Evolutionary conservation across 2,329 filamentous ascomycete species (phyloP).

Genomic region (Neofusicoccum umdonicola): DNA sequence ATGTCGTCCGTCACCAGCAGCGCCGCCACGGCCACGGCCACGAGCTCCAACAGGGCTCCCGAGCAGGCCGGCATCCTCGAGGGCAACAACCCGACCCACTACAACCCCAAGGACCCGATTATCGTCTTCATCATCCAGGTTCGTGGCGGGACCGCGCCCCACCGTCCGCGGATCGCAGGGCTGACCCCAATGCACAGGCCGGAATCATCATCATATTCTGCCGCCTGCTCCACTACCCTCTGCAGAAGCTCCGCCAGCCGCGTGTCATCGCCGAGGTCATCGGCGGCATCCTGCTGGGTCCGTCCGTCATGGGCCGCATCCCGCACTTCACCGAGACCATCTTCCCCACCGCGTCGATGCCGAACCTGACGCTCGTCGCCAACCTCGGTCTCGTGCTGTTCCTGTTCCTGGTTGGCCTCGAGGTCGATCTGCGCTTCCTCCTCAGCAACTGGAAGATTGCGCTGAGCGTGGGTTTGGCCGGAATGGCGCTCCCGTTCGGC

Average conservation of each 20-base stretch:
- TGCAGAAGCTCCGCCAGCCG: conserved; percentile 74
- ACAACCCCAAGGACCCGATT: conserved; percentile 69
- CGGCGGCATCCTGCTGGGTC: conserved; percentile 79
- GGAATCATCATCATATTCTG: conserved; percentile 74
- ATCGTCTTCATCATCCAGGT: conserved; percentile 75
- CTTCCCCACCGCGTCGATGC: conserved; percentile 73
- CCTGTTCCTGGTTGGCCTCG: conserved; percentile 82
- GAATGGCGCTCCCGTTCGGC: conserved; percentile 80
- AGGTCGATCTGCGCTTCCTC: conserved; percentile 78
- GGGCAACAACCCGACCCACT: conserved; percentile 65
- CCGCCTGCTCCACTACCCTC: conserved; percentile 70
- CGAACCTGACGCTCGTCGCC: conserved; percentile 72
- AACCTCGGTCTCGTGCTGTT: conserved; percentile 83
- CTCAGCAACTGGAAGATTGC: conserved; percentile 78
- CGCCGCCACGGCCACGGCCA: conserved; percentile 11
- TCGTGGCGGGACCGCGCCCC: conserved; percentile 20
- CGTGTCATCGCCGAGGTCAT: conserved; percentile 83
- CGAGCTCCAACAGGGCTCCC: conserved; percentile 34
- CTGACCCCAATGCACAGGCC: conserved; percentile 49
- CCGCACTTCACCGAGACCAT: conserved; percentile 74
- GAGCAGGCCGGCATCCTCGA: conserved; percentile 70
- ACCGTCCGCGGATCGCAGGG: conserved; percentile 7
- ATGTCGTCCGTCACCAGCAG: conserved; percentile 15
- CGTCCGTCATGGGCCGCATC: conserved; percentile 83
- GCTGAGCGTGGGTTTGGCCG: conserved; percentile 71